A percentile compares a stretch with the other conserved stretches of the same genome.
Conservation (phyloP, 2,329 filamentous ascomycete species). For the Neodidymelliopsis sp. region DNA sequence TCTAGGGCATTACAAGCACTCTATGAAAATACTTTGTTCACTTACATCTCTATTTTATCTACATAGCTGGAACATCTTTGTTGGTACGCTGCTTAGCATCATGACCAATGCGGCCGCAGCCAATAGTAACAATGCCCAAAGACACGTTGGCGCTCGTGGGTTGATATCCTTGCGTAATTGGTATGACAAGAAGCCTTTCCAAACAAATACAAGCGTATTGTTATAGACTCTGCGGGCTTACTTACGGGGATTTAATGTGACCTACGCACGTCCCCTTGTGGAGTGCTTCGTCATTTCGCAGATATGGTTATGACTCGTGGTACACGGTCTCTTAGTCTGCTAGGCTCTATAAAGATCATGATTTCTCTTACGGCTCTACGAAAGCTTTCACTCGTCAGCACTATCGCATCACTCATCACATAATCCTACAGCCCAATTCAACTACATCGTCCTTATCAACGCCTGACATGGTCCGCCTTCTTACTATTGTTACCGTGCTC, state of each 20-base stretch:
- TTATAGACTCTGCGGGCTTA: slow-evolving; percentile 3
- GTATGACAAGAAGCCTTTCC: slow-evolving; percentile 4
- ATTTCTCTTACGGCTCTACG: slow-evolving; percentile 1
- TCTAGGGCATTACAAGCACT: not conserved
- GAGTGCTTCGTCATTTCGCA: slow-evolving; percentile 7
- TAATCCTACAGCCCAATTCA: slow-evolving; percentile 1
- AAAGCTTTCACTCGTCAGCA: slow-evolving; percentile 3
- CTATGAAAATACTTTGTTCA: slow-evolving; percentile 3
- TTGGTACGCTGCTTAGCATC: slow-evolving; percentile 7
- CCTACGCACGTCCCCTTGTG: slow-evolving; percentile 8
- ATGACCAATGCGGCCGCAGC: slow-evolving; percentile 3
- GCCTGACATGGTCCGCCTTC: slow-evolving; percentile 11
- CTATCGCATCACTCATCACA: slow-evolving; percentile 7
- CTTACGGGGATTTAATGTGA: slow-evolving; percentile 9
- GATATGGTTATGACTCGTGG: slow-evolving; percentile 4
- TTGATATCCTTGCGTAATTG: slow-evolving; percentile 1
- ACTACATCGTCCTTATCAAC: slow-evolving; percentile 6
- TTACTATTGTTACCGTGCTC: slow-evolving; percentile 10
- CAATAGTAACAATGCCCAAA: slow-evolving; percentile 7
- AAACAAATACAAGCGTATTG: slow-evolving; percentile 5
- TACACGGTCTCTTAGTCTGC: slow-evolving; percentile 7
- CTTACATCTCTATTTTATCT: slow-evolving; percentile 2
- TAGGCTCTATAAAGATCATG: slow-evolving; percentile 5
- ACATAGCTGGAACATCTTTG: not conserved
- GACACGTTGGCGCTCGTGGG: slow-evolving; percentile 1